Conservation (phyloP, 257 asterid species). For the Thymus quinquecostatus region DNA sequence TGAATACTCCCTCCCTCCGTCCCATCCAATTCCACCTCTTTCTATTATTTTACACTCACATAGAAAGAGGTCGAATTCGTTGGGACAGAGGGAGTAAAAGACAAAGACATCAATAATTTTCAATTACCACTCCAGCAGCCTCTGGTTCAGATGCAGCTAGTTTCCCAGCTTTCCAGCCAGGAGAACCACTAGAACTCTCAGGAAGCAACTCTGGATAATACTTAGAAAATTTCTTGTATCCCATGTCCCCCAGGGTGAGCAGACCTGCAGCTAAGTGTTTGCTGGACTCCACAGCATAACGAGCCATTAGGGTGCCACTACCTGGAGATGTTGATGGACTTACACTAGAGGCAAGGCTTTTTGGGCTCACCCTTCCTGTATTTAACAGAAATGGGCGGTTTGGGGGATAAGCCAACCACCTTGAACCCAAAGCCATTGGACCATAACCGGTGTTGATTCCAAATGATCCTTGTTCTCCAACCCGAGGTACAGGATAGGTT, state of each 20-base stretch:
- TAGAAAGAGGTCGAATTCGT: no score
- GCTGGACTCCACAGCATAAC: slow-evolving; percentile 68
- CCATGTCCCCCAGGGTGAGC: slow-evolving; percentile 68
- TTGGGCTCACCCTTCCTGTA: slow-evolving; percentile 60
- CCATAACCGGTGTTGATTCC: slow-evolving; percentile 68
- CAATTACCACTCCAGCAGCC: slow-evolving; percentile 72
- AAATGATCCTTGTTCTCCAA: slow-evolving; percentile 62
- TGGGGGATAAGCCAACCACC: slow-evolving; percentile 82
- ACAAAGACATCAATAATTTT: slow-evolving; percentile 18
- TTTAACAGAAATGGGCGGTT: slow-evolving; percentile 59
- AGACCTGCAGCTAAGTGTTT: slow-evolving; percentile 68
- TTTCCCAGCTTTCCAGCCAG: slow-evolving; percentile 66
- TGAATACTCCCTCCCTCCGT: not conserved
- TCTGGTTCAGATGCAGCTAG: slow-evolving; percentile 61
- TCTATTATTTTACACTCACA: no score
- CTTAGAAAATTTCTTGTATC: slow-evolving; percentile 64
- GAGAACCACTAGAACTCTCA: slow-evolving; percentile 54
- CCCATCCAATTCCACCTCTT: no score
- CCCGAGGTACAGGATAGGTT: slow-evolving; percentile 72
- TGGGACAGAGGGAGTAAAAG: not conserved
- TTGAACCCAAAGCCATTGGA: slow-evolving; percentile 78
- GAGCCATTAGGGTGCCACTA: slow-evolving; percentile 65
- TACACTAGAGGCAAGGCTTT: slow-evolving; percentile 54
- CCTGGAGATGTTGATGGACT: slow-evolving; percentile 73
- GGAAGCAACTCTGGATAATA: slow-evolving; percentile 68